Evolutionary conservation across 73 alveolate genomes (phyloP).

Genomic region (Halteria grandinella): DNA sequence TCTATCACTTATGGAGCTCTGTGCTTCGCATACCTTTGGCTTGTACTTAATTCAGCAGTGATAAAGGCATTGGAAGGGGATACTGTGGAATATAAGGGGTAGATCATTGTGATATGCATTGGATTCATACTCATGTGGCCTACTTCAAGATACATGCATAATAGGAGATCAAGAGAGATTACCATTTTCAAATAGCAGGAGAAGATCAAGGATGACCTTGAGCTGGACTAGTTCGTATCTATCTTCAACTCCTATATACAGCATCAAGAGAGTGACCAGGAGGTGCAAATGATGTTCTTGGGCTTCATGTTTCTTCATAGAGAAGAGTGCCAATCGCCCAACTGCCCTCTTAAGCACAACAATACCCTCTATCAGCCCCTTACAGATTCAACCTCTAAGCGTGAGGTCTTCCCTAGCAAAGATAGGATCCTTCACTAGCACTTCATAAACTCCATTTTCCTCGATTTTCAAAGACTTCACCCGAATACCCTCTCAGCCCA

Average conservation of each 20-base stretch:
- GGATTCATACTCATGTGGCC: conserved; percentile 52
- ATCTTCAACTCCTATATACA: neutral
- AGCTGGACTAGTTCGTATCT: conserved; percentile 41
- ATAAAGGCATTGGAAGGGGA: conserved; percentile 40
- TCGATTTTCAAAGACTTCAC: conserved; percentile 24
- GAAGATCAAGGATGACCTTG: conserved; percentile 37
- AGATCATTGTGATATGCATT: conserved; percentile 18
- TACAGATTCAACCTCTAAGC: conserved; percentile 10
- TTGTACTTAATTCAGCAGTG: conserved; percentile 20
- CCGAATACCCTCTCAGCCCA: conserved; percentile 22
- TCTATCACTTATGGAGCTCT: conserved; percentile 41
- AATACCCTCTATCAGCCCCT: conserved; percentile 28
- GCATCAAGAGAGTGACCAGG: conserved; percentile 2
- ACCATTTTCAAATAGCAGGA: conserved; percentile 23
- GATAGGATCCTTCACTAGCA: conserved; percentile 51
- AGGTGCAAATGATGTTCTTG: conserved; percentile 7
- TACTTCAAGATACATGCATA: neutral
- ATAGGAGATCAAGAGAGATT: neutral
- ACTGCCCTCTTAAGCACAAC: conserved; percentile 45
- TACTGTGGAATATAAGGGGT: conserved; percentile 46
- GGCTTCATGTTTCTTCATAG: conserved; percentile 45
- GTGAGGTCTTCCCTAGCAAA: conserved; percentile 34
- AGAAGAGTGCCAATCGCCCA: conserved; percentile 39
- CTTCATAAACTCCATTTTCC: conserved; percentile 31
- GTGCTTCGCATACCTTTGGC: conserved; percentile 54